Evolutionary conservation across 495 filamentous ascomycete species (phyloP).

Genomic region (Annulohypoxylon moriforme): DNA sequence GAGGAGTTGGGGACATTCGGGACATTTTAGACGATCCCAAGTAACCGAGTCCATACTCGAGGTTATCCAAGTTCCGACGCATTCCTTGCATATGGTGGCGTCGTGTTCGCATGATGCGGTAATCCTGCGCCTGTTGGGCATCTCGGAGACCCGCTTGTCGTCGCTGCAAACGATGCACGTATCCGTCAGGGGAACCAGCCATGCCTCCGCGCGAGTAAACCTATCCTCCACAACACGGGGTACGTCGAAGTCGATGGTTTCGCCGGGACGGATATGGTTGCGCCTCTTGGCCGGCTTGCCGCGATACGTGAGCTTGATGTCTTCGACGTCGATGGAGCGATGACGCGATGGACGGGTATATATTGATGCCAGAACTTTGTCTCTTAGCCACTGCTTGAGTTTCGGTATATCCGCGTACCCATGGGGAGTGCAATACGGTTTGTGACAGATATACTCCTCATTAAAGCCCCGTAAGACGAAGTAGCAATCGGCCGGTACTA

Average conservation of each 20-base stretch:
- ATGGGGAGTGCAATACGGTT: slow-evolving; percentile 28
- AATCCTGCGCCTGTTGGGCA: slow-evolving; percentile 46
- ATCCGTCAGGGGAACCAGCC: slow-evolving; percentile 49
- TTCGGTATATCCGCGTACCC: slow-evolving; percentile 30
- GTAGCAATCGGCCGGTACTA: slow-evolving; percentile 35
- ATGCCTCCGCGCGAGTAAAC: slow-evolving; percentile 49
- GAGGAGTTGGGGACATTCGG: slow-evolving; percentile 54
- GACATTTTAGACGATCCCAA: slow-evolving; percentile 54
- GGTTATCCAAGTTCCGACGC: slow-evolving; percentile 51
- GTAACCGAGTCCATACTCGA: slow-evolving; percentile 47
- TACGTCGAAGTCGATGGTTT: slow-evolving; percentile 49
- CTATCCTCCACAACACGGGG: slow-evolving; percentile 42
- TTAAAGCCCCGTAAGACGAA: slow-evolving; percentile 47
- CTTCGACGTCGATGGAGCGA: slow-evolving; percentile 28
- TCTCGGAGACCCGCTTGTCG: slow-evolving; percentile 48
- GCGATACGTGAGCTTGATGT: slow-evolving; percentile 40
- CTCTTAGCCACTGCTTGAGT: slow-evolving; percentile 40
- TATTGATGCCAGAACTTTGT: slow-evolving; percentile 21
- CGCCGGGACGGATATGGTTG: slow-evolving; percentile 42
- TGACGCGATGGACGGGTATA: slow-evolving; percentile 10
- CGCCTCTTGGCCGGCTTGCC: slow-evolving; percentile 28
- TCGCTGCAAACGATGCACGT: slow-evolving; percentile 55
- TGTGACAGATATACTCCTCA: slow-evolving; percentile 51
- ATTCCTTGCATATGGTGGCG: slow-evolving; percentile 51
- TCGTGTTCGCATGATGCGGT: slow-evolving; percentile 51